These are phyloP conservation scores for Madurella fahalii DNA, from an alignment of 2,329 filamentous ascomycete species.

Conservation along the genomic window DNA sequence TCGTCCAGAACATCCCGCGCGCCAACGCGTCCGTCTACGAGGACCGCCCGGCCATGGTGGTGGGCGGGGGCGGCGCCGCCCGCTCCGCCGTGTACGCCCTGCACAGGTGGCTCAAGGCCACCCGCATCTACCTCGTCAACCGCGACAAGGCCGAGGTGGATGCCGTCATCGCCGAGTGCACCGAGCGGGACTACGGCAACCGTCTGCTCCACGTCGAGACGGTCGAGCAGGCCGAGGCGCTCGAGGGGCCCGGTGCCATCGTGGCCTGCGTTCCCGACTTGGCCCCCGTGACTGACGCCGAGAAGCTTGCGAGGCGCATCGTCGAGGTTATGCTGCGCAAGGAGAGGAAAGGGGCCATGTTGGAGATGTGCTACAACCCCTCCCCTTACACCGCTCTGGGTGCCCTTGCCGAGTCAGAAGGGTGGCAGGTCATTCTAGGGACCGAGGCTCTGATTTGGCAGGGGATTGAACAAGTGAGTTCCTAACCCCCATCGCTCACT, in stretches of 20 bases:
- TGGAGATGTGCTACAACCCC: slow-evolving; percentile 85
- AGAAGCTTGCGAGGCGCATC: slow-evolving; percentile 57
- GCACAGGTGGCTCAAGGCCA: slow-evolving; percentile 63
- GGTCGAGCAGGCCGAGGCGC: slow-evolving; percentile 52
- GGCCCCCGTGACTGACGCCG: slow-evolving; percentile 60
- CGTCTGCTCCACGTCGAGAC: slow-evolving; percentile 58
- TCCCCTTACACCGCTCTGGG: slow-evolving; percentile 64
- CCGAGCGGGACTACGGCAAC: slow-evolving; percentile 53
- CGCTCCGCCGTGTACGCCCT: slow-evolving; percentile 73
- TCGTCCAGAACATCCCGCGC: slow-evolving; percentile 50
- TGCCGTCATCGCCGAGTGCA: slow-evolving; percentile 62
- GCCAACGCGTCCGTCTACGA: slow-evolving; percentile 43
- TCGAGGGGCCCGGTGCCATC: slow-evolving; percentile 61
- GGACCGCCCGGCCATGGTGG: slow-evolving; percentile 63
- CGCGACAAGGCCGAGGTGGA: slow-evolving; percentile 64
- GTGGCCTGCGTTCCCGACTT: slow-evolving; percentile 75
- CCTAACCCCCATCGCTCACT: neutral
- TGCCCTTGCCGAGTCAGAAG: slow-evolving; percentile 53
- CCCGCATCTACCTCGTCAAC: slow-evolving; percentile 72
- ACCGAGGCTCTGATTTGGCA: slow-evolving; percentile 77
- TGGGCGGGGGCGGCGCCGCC: slow-evolving; percentile 77
- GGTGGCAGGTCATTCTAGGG: slow-evolving; percentile 71
- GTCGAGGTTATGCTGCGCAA: slow-evolving; percentile 45
- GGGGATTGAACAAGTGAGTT: slow-evolving; percentile 59
- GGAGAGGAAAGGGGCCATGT: slow-evolving; percentile 59